Conservation (phyloP, 1,284 basidiomycete species). For the Phylloboletellus chloephorus region DNA sequence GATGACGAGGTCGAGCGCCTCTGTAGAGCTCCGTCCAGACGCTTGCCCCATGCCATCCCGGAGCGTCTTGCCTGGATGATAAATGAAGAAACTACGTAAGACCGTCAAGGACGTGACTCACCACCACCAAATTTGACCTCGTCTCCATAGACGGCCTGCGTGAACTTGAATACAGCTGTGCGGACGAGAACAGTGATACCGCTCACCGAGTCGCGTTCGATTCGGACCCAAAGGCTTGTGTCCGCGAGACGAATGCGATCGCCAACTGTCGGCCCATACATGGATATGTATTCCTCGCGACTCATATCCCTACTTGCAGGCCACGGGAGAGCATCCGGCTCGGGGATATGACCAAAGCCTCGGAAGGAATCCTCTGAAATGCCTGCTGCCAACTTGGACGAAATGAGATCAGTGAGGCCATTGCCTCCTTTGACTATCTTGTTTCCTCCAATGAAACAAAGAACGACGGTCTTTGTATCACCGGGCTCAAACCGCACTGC, state of each 20-base stretch:
- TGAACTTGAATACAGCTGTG: background rate
- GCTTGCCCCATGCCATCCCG: constrained; percentile 98
- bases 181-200: background rate
- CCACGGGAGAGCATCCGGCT: constrained; percentile 52
- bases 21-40: constrained; percentile 60
- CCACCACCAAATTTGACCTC: constrained; percentile 98
- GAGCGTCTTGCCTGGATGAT: constrained; percentile 71
- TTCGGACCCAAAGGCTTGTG: constrained; percentile 87
- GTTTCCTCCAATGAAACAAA: constrained; percentile 76
- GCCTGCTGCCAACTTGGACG: constrained; percentile 20
- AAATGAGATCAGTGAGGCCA: constrained; percentile 54
- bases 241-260: constrained; percentile 89
- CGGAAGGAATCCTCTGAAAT: constrained; percentile 17
- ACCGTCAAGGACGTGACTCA: constrained; percentile 20
- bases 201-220: constrained; percentile 81
- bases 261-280: constrained; percentile 94
- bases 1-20: constrained; percentile 87
- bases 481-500: constrained; percentile 97
- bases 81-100: constrained; percentile 10
- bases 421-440: constrained; percentile 81
- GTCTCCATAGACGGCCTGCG: constrained; percentile 79
- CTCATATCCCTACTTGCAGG: constrained; percentile 48
- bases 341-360: constrained; percentile 59
- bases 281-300: constrained; percentile 74
- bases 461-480: constrained; percentile 77